These are phyloP conservation scores for Amphibolis antarctica DNA, from an alignment of 106 monocot genomes.

Conservation along the genomic window DNA sequence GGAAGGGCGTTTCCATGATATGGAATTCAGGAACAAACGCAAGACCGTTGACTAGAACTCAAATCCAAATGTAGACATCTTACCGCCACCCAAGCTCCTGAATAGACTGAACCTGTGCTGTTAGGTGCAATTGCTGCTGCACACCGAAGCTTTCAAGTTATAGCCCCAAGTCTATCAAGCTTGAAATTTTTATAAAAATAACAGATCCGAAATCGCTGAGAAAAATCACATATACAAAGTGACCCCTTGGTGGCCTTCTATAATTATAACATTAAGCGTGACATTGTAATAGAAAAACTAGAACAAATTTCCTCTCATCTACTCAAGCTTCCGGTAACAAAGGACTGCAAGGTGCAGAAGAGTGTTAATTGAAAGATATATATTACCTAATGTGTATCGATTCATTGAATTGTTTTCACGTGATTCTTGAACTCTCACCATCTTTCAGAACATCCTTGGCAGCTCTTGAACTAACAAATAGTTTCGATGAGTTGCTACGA, in stretches of 20 bases:
- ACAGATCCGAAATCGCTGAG: no score
- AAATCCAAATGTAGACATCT: no score
- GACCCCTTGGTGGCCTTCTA: background rate
- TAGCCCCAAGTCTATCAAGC: no score
- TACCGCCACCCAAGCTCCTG: no score
- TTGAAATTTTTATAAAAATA: no score
- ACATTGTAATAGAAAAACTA: background rate
- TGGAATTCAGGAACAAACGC: no score
- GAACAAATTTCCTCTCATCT: background rate
- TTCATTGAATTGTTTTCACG: background rate
- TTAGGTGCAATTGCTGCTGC: no score
- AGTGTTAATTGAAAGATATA: background rate
- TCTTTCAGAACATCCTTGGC: background rate
- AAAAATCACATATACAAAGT: background rate
- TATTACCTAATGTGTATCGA: background rate
- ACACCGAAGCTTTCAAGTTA: no score
- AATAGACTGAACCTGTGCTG: no score
- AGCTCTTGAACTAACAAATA: background rate
- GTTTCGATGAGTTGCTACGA: conserved; percentile 3
- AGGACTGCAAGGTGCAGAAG: background rate
- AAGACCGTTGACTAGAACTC: no score
- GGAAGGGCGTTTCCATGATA: no score
- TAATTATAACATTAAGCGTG: background rate
- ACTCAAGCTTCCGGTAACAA: background rate
- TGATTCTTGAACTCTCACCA: background rate